Evolutionary conservation across 495 filamentous ascomycete genomes (phyloP).

Genomic region (Neurospora pannonica): DNA sequence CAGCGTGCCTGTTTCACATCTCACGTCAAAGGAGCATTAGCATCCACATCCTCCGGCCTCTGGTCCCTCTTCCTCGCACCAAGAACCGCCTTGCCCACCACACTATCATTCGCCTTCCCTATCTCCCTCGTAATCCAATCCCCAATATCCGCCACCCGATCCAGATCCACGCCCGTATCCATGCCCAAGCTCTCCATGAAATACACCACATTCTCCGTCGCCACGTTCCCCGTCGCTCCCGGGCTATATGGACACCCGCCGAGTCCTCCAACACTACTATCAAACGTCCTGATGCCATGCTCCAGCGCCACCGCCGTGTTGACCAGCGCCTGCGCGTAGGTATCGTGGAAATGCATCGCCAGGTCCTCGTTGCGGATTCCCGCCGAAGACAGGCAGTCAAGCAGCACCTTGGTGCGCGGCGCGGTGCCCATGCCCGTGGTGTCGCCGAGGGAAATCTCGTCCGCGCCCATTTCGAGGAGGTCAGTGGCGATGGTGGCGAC

Average conservation of each 20-base stretch:
- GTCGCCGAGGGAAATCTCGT: conserved; percentile 89
- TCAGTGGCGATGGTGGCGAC: conserved; percentile 78
- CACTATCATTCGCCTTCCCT: conserved; percentile 63
- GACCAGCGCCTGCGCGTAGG: conserved; percentile 88
- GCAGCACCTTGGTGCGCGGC: conserved; percentile 61
- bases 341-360: conserved; percentile 94
- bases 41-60: background rate
- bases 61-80: conserved; percentile 37
- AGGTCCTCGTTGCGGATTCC: conserved; percentile 73
- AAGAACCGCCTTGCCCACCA: conserved; percentile 69
- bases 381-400: conserved; percentile 61
- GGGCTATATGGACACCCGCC: conserved; percentile 92
- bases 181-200: conserved; percentile 79
- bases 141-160: conserved; percentile 70
- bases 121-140: conserved; percentile 83
- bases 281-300: conserved; percentile 81
- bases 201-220: conserved; percentile 89
- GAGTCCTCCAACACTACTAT: conserved; percentile 79
- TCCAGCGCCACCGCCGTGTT: conserved; percentile 83
- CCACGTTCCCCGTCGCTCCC: conserved; percentile 90
- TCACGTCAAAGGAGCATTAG: background rate
- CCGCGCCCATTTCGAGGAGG: conserved; percentile 88
- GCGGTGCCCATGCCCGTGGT: conserved; percentile 96
- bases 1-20: background rate
- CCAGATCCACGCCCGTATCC: conserved; percentile 79